Conservation (phyloP, 371 early-diverging fungal genomes). For the Mucor lusitanicus region DNA sequence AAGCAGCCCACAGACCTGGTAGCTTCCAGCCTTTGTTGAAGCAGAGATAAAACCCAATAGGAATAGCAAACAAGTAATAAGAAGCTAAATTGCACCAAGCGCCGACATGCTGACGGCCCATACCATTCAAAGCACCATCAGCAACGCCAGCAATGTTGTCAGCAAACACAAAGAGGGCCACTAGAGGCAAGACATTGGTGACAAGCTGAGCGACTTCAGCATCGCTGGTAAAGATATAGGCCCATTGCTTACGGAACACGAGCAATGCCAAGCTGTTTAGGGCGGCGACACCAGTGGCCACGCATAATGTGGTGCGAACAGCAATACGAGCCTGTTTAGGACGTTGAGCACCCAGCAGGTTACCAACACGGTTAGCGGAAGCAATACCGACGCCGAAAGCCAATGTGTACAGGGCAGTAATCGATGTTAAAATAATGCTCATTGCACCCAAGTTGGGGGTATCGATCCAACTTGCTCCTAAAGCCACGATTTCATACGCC, state of each 20-base stretch:
- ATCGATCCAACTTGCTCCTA: constrained; percentile 81
- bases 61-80: constrained; percentile 67
- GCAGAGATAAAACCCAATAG: constrained; percentile 63
- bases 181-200: constrained; percentile 68
- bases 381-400: constrained; percentile 69
- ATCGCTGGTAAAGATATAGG: constrained; percentile 69
- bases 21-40: constrained; percentile 57
- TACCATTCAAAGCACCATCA: constrained; percentile 71
- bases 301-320: constrained; percentile 40
- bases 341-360: constrained; percentile 61
- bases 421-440: constrained; percentile 74
- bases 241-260: constrained; percentile 55
- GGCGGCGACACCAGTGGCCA: constrained; percentile 35
- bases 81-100: constrained; percentile 65
- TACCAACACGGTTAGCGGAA: constrained; percentile 77
- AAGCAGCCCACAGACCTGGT: constrained; percentile 67
- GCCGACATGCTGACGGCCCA: constrained; percentile 69
- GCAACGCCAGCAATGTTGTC: constrained; percentile 70
- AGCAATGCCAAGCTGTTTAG: constrained; percentile 33
- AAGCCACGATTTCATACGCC: constrained; percentile 59
- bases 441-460: constrained; percentile 81
- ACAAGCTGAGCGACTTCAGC: constrained; percentile 62
- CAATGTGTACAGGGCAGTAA: constrained; percentile 66
- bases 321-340: constrained; percentile 51
- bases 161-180: constrained; percentile 74